Conservation (phyloP, 768 basidiomycete species). For the Gloeophyllum trabeum region DNA sequence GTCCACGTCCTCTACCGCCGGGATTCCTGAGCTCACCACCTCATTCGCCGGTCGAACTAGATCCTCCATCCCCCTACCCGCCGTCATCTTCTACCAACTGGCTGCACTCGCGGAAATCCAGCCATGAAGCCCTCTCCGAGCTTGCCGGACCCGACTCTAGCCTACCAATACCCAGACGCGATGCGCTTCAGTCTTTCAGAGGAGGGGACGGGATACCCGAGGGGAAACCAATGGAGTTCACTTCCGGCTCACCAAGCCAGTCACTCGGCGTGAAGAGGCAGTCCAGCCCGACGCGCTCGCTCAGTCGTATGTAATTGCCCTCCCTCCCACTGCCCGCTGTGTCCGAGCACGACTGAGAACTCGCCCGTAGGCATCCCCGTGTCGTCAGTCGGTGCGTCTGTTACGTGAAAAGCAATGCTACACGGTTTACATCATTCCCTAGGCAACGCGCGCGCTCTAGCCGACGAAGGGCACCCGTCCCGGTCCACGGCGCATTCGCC, state of each 20-base stretch:
- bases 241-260: constrained; percentile 23
- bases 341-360: background rate
- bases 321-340: constrained; percentile 6
- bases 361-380: constrained; percentile 55
- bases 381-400: constrained; percentile 59
- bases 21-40: constrained; percentile 28
- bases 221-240: constrained; percentile 58
- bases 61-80: constrained; percentile 4
- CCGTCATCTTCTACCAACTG: constrained; percentile 23
- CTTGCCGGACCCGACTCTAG: constrained; percentile 70
- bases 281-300: constrained; percentile 65
- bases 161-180: constrained; percentile 57
- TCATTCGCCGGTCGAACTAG: constrained; percentile 20
- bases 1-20: constrained; percentile 47
- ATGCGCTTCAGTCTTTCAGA: constrained; percentile 22
- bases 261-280: constrained; percentile 34
- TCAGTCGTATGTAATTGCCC: constrained; percentile 54
- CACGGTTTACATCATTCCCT: constrained; percentile 13
- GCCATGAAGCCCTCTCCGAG: constrained; percentile 58
- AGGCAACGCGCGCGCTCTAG: constrained; percentile 80
- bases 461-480: constrained; percentile 50
- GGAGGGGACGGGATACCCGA: constrained; percentile 56
- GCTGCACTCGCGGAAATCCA: constrained; percentile 44
- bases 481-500: constrained; percentile 18
- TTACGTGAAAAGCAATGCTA: constrained; percentile 1